Conservation (phyloP, 2,329 filamentous ascomycete species). For the Aspergillus carbonarius region DNA sequence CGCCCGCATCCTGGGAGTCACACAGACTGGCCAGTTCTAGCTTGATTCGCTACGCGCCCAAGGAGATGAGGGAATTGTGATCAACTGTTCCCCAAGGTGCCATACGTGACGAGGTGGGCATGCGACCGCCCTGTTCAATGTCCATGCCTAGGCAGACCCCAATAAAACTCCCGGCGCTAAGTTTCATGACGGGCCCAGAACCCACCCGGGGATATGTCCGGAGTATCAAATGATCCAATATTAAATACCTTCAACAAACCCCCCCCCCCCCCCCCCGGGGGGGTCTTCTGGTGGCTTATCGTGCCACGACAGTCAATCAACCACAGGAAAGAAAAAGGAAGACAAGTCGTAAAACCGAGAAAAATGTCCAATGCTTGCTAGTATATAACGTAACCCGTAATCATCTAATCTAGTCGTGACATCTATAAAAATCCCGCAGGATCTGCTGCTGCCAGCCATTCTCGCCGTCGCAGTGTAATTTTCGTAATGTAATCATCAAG, state of each 20-base stretch:
- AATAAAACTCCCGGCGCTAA: constrained; percentile 1
- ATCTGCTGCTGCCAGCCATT: not conserved
- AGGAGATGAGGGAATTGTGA: not conserved
- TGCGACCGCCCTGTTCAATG: not conserved
- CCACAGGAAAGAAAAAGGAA: not conserved
- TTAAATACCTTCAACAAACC: not conserved
- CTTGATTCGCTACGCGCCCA: constrained; percentile 2
- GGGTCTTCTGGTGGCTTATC: not conserved
- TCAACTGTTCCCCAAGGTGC: not conserved
- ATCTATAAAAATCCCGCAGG: constrained; percentile 1
- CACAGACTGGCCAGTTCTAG: not conserved
- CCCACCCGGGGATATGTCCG: not conserved
- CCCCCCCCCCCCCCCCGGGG: not conserved
- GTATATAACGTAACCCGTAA: not conserved
- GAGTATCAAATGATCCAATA: not conserved
- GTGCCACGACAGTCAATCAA: not conserved
- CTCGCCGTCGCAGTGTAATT: not conserved
- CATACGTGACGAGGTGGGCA: not conserved
- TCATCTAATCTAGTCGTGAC: constrained; percentile 6
- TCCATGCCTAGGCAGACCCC: not conserved
- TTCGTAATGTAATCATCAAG: not conserved
- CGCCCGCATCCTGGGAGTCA: not conserved
- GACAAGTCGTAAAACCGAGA: not conserved
- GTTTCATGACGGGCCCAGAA: constrained; percentile 11
- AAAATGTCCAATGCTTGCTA: not conserved